Conservation (phyloP, 768 basidiomycete genomes). For the Polyporus arcularius region DNA sequence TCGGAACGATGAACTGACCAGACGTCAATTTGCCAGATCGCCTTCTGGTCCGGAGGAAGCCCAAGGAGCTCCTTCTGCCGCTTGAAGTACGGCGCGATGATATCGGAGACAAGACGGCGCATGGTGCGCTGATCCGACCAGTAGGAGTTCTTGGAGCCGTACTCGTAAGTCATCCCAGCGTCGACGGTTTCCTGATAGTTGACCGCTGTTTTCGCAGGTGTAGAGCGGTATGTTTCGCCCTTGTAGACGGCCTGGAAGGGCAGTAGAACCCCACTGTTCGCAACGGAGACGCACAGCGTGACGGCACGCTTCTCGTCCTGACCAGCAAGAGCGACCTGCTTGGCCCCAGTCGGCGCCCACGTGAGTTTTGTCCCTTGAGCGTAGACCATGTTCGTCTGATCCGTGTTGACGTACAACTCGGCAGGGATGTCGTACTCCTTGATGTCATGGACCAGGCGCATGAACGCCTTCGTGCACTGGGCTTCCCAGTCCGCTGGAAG, state of each 20-base stretch:
- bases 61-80: constrained; percentile 17
- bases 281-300: constrained; percentile 37
- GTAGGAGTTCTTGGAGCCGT: background rate
- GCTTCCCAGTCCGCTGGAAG: constrained; percentile 33
- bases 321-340: constrained; percentile 39
- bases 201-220: background rate
- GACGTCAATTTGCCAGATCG: constrained; percentile 34
- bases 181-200: background rate
- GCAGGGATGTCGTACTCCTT: background rate
- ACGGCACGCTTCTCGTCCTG: constrained; percentile 45
- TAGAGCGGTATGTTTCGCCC: constrained; percentile 22
- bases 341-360: constrained; percentile 30
- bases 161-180: background rate
- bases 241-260: constrained; percentile 41
- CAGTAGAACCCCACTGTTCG: constrained; percentile 33
- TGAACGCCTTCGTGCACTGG: constrained; percentile 12
- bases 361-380: constrained; percentile 30
- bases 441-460: constrained; percentile 23
- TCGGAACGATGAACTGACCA: constrained; percentile 40
- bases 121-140: constrained; percentile 5
- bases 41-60: constrained; percentile 25
- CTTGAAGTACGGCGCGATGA: constrained; percentile 34
- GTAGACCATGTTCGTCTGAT: constrained; percentile 39
- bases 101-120: constrained; percentile 30
- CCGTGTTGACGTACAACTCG: constrained; percentile 30